Evolutionary conservation across 2,329 filamentous ascomycete species (phyloP), one percentile per base, ranked within the genome.

Genomic region (Talaromyces sp.): DNA sequence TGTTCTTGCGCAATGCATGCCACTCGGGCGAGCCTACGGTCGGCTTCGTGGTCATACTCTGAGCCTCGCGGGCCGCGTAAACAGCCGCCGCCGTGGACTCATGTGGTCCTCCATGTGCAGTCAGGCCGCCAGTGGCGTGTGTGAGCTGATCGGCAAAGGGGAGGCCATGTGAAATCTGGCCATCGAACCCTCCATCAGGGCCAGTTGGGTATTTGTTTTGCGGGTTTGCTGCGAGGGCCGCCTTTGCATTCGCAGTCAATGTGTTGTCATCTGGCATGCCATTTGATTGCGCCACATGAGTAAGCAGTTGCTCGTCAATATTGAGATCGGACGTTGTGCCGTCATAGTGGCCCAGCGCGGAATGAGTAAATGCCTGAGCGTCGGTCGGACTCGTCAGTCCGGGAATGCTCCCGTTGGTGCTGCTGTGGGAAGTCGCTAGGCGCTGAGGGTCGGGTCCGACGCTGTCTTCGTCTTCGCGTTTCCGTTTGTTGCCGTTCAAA

Each of bases 1-100:
- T 99, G 72, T 98, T 93, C 74, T 96, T 95, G 66, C 95, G 87
- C 70, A 96, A 88, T 76, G 96, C 96, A 76, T 99, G 95, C 95
- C 95, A 99, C 77, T 98, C 93, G 60, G 96, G 92, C 1, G 92
- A 95, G 2, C 95, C 95, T n/a, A 98, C 95, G 6, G 88, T 86
- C 7, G 93, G 93, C 77, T 97, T 98, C 63, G 83, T 79, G 61
- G 81, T 75, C 71, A 83, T 76, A 67, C 80, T 76, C 67, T 81
- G 80, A 16, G 78, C 80, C 67, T 82, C 82, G 35, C 83, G 78
- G 50, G 81, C 79, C 62, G 83, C 81, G 60, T 83, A 81, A 46
- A 76, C 75, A 63, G 86, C 86, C 21, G 84, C 85, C 57, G 86
- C 86, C 44, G 86, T 88, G 55, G 86, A 86, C 42, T 76, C 77